phyloP scores from a whole-genome alignment of 2,329 filamentous ascomycete genomes.

The Aureobasidium melanogenum region DNA sequence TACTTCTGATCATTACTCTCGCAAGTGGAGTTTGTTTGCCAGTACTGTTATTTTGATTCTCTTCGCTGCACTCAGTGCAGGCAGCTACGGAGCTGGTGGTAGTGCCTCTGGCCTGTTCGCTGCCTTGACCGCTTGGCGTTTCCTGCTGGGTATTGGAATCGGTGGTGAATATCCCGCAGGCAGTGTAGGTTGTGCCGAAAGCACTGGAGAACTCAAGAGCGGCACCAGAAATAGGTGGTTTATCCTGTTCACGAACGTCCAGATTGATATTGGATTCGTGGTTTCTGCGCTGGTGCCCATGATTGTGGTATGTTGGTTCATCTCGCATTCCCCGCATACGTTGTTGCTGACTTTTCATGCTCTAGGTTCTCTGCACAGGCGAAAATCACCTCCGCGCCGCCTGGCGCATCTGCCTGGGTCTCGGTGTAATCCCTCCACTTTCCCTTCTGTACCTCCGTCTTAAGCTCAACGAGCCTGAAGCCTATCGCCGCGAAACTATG shows the following conservation, averaged over 20 bases:
- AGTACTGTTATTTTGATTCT: slow-evolving; percentile 78
- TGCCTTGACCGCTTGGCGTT: slow-evolving; percentile 72
- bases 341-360: too few species aligned
- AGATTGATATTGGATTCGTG: slow-evolving; percentile 80
- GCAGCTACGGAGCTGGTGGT: slow-evolving; percentile 62
- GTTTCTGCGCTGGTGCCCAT: slow-evolving; percentile 70
- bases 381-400: slow-evolving; percentile 60
- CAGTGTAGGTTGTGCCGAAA: slow-evolving; percentile 75
- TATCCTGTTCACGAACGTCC: slow-evolving; percentile 72
- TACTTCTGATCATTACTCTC: slow-evolving; percentile 73
- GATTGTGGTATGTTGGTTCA: slow-evolving; percentile 40
- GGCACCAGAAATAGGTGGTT: slow-evolving; percentile 84
- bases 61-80: slow-evolving; percentile 72
- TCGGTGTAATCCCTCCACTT: slow-evolving; percentile 70
- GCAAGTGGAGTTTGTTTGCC: slow-evolving; percentile 69
- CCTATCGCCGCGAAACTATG: slow-evolving; percentile 65
- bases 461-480: slow-evolving; percentile 68
- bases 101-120: slow-evolving; percentile 66
- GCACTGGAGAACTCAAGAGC: slow-evolving; percentile 68
- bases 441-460: slow-evolving; percentile 62
- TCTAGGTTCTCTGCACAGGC: slow-evolving; percentile 42
- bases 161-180: slow-evolving; percentile 69
- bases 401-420: slow-evolving; percentile 73
- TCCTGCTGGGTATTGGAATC: slow-evolving; percentile 54
- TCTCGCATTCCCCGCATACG: slow-evolving; percentile 3